Conservation (phyloP, 148 eudicot genomes). For the Pouteria glomerata region DNA sequence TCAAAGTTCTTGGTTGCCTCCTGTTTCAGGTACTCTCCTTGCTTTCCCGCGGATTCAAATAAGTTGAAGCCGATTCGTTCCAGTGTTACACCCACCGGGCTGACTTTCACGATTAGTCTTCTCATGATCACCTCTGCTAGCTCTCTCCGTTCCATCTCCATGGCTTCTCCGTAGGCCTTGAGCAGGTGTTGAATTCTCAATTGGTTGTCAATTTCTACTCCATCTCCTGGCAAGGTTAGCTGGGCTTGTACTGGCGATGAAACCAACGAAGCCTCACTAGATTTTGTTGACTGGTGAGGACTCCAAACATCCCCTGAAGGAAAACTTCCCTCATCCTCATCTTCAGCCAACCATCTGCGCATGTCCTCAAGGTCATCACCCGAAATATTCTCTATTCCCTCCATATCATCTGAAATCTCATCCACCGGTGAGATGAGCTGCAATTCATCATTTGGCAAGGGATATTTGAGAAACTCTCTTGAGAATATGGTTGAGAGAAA, state of each 20-base stretch:
- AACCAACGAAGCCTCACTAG: conserved; percentile 10
- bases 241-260: neutral
- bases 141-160: conserved; percentile 23
- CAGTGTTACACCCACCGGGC: conserved; percentile 23
- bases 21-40: conserved; percentile 18
- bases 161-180: conserved; percentile 31
- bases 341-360: conserved; percentile 9
- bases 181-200: conserved; percentile 19
- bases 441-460: conserved; percentile 2
- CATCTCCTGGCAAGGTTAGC: conserved; percentile 9
- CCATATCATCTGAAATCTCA: conserved; percentile 4
- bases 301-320: conserved; percentile 15
- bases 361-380: conserved; percentile 7
- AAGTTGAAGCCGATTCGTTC: conserved; percentile 28
- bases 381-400: neutral
- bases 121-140: conserved; percentile 24
- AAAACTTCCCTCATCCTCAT: conserved; percentile 3
- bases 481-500: conserved; percentile 5
- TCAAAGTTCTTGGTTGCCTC: conserved; percentile 18
- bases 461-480: conserved; percentile 10
- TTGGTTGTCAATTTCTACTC: conserved; percentile 20
- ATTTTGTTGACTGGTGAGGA: conserved; percentile 10
- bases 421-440: conserved; percentile 1
- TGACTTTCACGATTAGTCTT: conserved; percentile 17
- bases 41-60: conserved; percentile 14